A percentile compares a stretch with the other conserved stretches of the same genome.
Evolutionary conservation across 768 basidiomycete genomes (phyloP).

Genomic region (Cytidiella melzeri): DNA sequence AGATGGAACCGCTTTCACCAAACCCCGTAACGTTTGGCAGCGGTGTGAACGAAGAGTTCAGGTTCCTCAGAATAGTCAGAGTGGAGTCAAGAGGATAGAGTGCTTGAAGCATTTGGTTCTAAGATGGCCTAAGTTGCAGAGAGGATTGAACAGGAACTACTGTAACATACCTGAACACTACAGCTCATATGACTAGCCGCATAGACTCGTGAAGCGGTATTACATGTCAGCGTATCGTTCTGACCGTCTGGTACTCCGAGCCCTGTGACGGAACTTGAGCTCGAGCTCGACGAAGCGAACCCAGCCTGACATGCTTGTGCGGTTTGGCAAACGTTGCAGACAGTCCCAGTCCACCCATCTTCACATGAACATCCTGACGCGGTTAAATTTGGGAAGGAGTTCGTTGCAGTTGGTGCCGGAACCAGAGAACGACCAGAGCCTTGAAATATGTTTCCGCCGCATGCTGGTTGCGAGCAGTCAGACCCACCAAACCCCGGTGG

Average conservation of each 20-base stretch:
- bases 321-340: slow-evolving; percentile 75
- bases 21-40: slow-evolving; percentile 56
- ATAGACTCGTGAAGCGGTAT: slow-evolving; percentile 60
- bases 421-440: slow-evolving; percentile 52
- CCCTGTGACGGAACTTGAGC: slow-evolving; percentile 21
- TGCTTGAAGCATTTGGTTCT: slow-evolving; percentile 83
- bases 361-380: slow-evolving; percentile 63
- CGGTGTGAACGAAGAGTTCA: slow-evolving; percentile 66
- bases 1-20: slow-evolving; percentile 45
- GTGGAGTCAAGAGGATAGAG: slow-evolving; percentile 67
- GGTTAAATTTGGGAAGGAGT: slow-evolving; percentile 58
- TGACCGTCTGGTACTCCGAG: slow-evolving; percentile 24
- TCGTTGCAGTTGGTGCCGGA: slow-evolving; percentile 25
- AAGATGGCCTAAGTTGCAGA: not conserved
- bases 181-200: slow-evolving; percentile 84
- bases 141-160: not conserved
- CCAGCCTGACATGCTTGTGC: slow-evolving; percentile 64
- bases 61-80: slow-evolving; percentile 74
- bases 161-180: slow-evolving; percentile 61
- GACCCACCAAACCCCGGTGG: slow-evolving; percentile 77
- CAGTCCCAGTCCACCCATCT: slow-evolving; percentile 69
- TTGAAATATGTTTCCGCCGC: slow-evolving; percentile 80
- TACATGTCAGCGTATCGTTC: slow-evolving; percentile 73
- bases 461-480: slow-evolving; percentile 63
- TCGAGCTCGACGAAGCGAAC: slow-evolving; percentile 33